Conservation (phyloP, 2,329 filamentous ascomycete species). For the Capronia epimyces region DNA sequence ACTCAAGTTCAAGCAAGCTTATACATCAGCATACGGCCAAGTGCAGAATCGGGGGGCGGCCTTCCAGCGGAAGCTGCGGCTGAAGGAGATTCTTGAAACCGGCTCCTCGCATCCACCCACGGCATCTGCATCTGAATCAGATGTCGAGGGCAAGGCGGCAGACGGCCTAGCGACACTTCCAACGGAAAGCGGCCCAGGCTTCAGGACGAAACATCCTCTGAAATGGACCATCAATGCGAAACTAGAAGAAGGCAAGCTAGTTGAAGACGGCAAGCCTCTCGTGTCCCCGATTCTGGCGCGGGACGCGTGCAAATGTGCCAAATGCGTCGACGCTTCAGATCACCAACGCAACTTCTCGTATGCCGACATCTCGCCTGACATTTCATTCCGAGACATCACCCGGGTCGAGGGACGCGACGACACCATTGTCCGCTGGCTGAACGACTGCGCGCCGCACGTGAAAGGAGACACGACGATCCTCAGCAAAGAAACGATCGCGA, state of each 20-base stretch:
- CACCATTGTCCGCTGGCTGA: conserved; percentile 58
- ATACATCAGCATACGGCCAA: not conserved
- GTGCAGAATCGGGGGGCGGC: not conserved
- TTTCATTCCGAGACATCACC: conserved; percentile 38
- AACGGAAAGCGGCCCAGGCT: not conserved
- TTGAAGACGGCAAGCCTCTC: conserved; percentile 6
- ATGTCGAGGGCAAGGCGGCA: not conserved
- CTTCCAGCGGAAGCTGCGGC: not conserved
- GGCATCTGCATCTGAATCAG: too few relatives aligned
- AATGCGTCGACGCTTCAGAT: conserved; percentile 54
- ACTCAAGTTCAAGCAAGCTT: not conserved
- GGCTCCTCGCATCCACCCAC: not conserved
- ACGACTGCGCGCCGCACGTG: conserved; percentile 46
- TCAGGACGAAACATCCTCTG: not conserved
- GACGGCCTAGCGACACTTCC: not conserved
- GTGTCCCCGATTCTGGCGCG: conserved; percentile 39
- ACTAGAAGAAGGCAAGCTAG: conserved; percentile 7
- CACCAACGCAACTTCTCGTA: conserved; percentile 61
- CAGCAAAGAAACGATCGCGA: conserved; percentile 8
- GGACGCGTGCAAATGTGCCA: conserved; percentile 51
- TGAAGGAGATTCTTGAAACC: not conserved
- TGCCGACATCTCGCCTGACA: conserved; percentile 54
- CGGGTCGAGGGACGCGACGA: conserved; percentile 39
- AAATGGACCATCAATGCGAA: not conserved
- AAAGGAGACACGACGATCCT: conserved; percentile 22